Conservation (phyloP, 148 eudicot species). For the Chenopodium suecicum region DNA sequence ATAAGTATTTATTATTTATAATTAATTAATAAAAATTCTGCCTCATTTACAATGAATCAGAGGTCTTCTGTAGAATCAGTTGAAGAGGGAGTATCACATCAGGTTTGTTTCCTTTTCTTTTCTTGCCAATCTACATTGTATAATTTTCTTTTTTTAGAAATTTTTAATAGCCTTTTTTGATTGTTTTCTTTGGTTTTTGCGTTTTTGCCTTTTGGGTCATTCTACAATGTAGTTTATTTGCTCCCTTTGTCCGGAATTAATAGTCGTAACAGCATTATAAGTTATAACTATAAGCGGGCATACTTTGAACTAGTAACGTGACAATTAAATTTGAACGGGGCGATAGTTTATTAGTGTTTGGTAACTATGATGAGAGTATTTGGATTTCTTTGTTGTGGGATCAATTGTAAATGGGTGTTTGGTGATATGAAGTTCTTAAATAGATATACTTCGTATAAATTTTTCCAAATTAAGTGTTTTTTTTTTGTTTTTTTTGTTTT, state of each 20-base stretch:
- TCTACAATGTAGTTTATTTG: background rate
- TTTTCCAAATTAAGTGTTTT: too few species aligned
- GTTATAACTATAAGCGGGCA: too few species aligned
- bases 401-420: background rate
- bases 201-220: background rate
- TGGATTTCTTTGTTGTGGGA: background rate
- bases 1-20: background rate
- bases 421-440: too few species aligned
- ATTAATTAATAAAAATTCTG: background rate
- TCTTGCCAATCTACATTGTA: background rate
- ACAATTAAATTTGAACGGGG: too few species aligned
- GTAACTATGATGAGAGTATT: background rate
- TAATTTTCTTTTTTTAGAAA: background rate
- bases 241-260: background rate
- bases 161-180: too few species aligned
- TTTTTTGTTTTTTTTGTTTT: too few species aligned
- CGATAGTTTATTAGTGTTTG: background rate
- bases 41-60: slow-evolving; percentile 14
- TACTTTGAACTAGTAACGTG: background rate
- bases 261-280: too few species aligned
- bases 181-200: too few species aligned
- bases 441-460: too few species aligned
- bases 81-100: slow-evolving; percentile 23
- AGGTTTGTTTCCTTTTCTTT: background rate
- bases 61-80: slow-evolving; percentile 20